Evolutionary conservation across 345 rosid genomes (phyloP), one percentile per base, ranked within the genome.

Genomic region (Fremontodendron californicum): DNA sequence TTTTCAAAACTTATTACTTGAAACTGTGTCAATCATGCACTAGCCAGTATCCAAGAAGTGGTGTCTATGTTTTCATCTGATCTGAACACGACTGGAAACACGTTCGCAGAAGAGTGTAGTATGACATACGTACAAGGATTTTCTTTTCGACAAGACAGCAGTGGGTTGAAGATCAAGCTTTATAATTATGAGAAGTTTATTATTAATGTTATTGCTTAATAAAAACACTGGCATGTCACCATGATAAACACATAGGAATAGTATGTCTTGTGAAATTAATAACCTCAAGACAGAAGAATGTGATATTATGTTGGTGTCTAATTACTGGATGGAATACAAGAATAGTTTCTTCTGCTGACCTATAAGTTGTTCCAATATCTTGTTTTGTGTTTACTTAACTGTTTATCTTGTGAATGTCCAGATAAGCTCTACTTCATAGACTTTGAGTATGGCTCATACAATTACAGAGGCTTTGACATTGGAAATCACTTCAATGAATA

Each of bases 401-500:
- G 60, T 40, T 81, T 40, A 16, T 77, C 63, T 77, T 54, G 5
- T 80, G 16, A 67, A 82, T 73, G 71, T 74, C 25, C 86, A 94
- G 98, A 84, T 87, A 89, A 87, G 78, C 94, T 93, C 51, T 88
- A 92, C 88, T 63, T 93, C 79, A 90, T 94, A 68, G 98, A 94
- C 87, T 93, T 94, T 67, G 98, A 94, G 86, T 93, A 94, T 42
- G 96, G 95, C n/a, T n/a, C n/a, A n/a, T n/a, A n/a, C n/a, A n/a
- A n/a, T n/a, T n/a, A n/a, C n/a, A n/a, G n/a, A n/a, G n/a, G n/a
- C n/a, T n/a, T n/a, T n/a, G n/a, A n/a, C n/a, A n/a, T n/a, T n/a
- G n/a, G n/a, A n/a, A n/a, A n/a, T n/a, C n/a, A n/a, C n/a, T n/a
- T n/a, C n/a, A n/a, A n/a, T n/a, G n/a, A n/a, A n/a, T n/a, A n/a